Evolutionary conservation across 1,284 basidiomycete genomes (phyloP).

Genomic region (Ceratobasidium sp.): DNA sequence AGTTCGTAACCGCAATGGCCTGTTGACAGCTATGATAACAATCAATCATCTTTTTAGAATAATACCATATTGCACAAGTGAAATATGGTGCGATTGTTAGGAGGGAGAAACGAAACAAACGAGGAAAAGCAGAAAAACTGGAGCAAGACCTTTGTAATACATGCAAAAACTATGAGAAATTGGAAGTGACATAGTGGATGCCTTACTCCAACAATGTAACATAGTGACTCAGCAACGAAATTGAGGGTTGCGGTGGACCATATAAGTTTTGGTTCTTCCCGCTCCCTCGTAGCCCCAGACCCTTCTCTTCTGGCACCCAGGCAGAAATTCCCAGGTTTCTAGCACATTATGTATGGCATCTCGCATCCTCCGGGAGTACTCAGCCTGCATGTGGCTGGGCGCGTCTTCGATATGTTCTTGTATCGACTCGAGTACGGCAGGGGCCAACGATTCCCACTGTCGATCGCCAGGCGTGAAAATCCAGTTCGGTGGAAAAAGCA

Average conservation of each 20-base stretch:
- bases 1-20: too few relatives aligned
- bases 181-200: too few relatives aligned
- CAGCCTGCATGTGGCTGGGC: not conserved
- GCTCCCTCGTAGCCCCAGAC: not conserved
- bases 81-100: too few relatives aligned
- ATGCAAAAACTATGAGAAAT: too few relatives aligned
- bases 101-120: too few relatives aligned
- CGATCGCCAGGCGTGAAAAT: not conserved
- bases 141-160: too few relatives aligned
- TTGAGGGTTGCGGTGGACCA: not conserved
- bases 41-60: too few relatives aligned
- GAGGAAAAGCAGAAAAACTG: too few relatives aligned
- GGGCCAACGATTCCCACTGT: too few relatives aligned
- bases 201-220: too few relatives aligned
- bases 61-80: too few relatives aligned
- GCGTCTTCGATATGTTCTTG: not conserved
- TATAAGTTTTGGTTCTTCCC: not conserved
- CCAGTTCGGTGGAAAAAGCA: not conserved
- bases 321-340: not conserved
- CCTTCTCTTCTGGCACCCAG: not conserved
- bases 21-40: too few relatives aligned
- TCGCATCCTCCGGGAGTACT: not conserved
- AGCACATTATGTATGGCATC: not conserved
- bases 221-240: not conserved
- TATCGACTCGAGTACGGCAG: not conserved